phyloP scores from a whole-genome alignment of 257 asterid species.

The Scutellaria minor region DNA sequence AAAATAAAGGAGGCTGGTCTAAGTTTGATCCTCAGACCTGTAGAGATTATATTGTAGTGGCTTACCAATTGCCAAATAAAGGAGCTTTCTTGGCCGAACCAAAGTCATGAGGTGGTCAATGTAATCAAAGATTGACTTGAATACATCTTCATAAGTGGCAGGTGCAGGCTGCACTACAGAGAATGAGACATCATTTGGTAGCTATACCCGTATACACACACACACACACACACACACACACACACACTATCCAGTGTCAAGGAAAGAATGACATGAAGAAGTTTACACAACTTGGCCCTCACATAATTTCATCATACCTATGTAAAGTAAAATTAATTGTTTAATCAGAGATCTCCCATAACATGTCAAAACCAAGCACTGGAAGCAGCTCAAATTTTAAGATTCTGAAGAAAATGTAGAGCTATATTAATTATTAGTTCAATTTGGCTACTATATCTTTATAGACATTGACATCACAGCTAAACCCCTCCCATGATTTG shows the following conservation, averaged over 20 bases:
- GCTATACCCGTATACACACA: not conserved
- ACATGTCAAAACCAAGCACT: slow-evolving; percentile 23
- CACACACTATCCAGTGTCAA: slow-evolving; percentile 17
- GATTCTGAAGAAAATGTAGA: not conserved
- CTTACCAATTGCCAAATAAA: slow-evolving; percentile 95
- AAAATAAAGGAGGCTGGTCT: slow-evolving; percentile 26
- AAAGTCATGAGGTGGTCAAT: slow-evolving; percentile 83
- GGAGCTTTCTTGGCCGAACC: slow-evolving; percentile 96
- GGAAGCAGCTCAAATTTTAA: slow-evolving; percentile 7
- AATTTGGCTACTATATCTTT: slow-evolving; percentile 6
- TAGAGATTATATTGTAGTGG: slow-evolving; percentile 24
- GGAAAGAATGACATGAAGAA: slow-evolving; percentile 27
- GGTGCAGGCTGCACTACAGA: slow-evolving; percentile 83
- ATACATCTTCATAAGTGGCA: slow-evolving; percentile 79
- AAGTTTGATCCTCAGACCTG: slow-evolving; percentile 22
- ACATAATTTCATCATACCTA: not conserved
- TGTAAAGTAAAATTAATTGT: slow-evolving; percentile 12
- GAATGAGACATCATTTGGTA: slow-evolving; percentile 25
- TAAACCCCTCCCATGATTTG: slow-evolving; percentile 9
- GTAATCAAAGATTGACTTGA: slow-evolving; percentile 83
- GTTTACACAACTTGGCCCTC: not conserved
- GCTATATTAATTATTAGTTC: not conserved
- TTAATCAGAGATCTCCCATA: slow-evolving; percentile 17
- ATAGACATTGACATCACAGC: slow-evolving; percentile 12
- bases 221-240: slow-evolving; percentile 21